Evolutionary conservation across 768 basidiomycete species (phyloP).

Genomic region (Tylopilus intermedius): DNA sequence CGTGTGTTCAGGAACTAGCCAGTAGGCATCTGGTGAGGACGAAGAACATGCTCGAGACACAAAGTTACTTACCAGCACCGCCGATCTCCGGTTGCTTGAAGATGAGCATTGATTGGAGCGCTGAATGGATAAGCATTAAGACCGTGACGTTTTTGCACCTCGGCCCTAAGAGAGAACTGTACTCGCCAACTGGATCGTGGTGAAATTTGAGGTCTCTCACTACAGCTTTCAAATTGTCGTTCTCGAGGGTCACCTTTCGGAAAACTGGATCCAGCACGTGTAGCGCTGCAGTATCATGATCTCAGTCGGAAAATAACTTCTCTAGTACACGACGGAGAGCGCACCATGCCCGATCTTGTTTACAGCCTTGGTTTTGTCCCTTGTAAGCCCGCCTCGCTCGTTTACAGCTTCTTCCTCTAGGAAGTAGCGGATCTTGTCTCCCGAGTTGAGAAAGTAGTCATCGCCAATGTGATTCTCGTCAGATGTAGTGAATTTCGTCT

Average conservation of each 20-base stretch:
- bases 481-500: slow-evolving; percentile 88
- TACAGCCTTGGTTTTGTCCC: slow-evolving; percentile 71
- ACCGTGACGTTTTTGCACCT: neutral
- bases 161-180: neutral
- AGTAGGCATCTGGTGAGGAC: neutral
- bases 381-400: slow-evolving; percentile 59
- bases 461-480: slow-evolving; percentile 81
- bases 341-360: slow-evolving; percentile 94
- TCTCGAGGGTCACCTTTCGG: slow-evolving; percentile 73
- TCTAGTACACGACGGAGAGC: neutral
- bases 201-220: slow-evolving; percentile 81
- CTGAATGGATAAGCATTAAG: slow-evolving; percentile 33
- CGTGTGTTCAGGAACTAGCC: slow-evolving; percentile 80
- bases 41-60: neutral
- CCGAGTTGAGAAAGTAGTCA: slow-evolving; percentile 86
- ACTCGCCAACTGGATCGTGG: slow-evolving; percentile 73
- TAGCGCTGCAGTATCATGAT: slow-evolving; percentile 46
- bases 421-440: slow-evolving; percentile 95
- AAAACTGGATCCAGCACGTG: slow-evolving; percentile 85
- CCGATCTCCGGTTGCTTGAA: slow-evolving; percentile 93
- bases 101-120: slow-evolving; percentile 92
- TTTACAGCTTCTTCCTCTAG: slow-evolving; percentile 86
- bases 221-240: slow-evolving; percentile 60
- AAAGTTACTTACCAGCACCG: slow-evolving; percentile 62
- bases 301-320: neutral